phyloP scores from a whole-genome alignment of 2,329 filamentous ascomycete genomes.

The Blastomyces gilchristii region DNA sequence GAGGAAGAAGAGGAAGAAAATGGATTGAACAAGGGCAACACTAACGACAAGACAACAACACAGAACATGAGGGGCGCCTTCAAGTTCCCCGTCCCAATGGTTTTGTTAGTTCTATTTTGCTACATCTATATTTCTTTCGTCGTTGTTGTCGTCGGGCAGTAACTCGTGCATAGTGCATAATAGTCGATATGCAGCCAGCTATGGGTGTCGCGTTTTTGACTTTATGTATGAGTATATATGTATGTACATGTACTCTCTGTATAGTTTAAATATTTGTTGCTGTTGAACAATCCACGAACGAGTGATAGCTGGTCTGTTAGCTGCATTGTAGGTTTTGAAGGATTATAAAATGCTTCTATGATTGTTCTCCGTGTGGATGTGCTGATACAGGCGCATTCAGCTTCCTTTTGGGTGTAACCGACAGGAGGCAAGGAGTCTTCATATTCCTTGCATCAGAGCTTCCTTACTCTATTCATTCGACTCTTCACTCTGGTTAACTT shows the following conservation, averaged over 20 bases:
- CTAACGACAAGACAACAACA: not conserved
- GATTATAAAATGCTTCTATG: not conserved
- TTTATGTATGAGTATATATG: not conserved
- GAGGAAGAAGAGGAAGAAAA: not conserved
- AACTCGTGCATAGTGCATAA: slow-evolving; percentile 4
- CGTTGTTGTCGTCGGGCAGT: slow-evolving; percentile 3
- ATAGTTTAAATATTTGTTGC: not conserved
- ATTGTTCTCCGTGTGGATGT: not conserved
- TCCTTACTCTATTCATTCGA: not conserved
- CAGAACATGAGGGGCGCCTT: not conserved
- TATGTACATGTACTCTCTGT: not conserved
- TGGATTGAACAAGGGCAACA: not conserved
- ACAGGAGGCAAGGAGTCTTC: too few species aligned
- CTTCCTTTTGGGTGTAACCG: not conserved
- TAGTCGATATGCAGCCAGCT: slow-evolving; percentile 3
- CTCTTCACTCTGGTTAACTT: not conserved
- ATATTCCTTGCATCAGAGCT: not conserved
- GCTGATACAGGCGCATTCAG: not conserved
- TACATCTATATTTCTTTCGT: not conserved
- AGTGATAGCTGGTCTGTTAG: not conserved
- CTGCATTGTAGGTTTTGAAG: not conserved
- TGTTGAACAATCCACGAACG: not conserved
- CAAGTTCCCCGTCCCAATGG: not conserved
- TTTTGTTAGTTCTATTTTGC: not conserved
- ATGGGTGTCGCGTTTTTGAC: not conserved